Base-by-base conservation (phyloP, 306 rosid genomes). In the Sesbania bispinosa region DNA sequence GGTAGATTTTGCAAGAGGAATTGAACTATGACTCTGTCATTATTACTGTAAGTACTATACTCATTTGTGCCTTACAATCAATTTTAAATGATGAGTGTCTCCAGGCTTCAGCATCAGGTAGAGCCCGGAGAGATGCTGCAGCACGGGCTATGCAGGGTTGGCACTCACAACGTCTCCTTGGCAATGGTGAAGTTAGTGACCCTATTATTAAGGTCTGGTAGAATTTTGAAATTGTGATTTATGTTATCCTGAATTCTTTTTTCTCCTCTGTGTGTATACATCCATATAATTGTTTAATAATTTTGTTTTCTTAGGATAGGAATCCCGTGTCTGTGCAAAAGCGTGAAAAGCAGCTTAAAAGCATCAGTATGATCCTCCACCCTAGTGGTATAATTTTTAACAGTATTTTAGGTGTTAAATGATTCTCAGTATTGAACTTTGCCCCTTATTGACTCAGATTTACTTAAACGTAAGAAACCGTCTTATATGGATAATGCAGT, bases 91-190 rank as follows among this genome's bases (percentile, higher is more conserved):
- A 51, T 47, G 46, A 36, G 9, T 53, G 66, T 69, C 36, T 77
- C 69, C 71, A 91, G 99, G 92, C 90, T 73, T 76, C 95, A 33
- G 93, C 88, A 50, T 81, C 96, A 26, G 99, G 97, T 54, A 88
- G 99, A 86, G 92, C 97, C 63, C 88, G 97, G 52, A 88, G 99
- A 77, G 92, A 89, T 82, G 97, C 99, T 70, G 99, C 99, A 10
- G 90, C 97, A 81, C 95, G 97, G 45, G 99, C 99, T 61, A 95
- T 95, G 99, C 97, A 90, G 69, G 97, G 99, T 77, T 92, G 99
- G 99, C 99, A 95, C 77, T 95, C 99, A 14, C 97, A 93, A 45
- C 96, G 96, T 63, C 88, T 95, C 79, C 91, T 89, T 54, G 96
- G 96, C 74, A 88, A 89, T 59, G 99, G 97, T 71, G 97, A 91